Evolutionary conservation across 164 flowering plant genomes (phyloP).

Genomic region (Vitis labrusca): DNA sequence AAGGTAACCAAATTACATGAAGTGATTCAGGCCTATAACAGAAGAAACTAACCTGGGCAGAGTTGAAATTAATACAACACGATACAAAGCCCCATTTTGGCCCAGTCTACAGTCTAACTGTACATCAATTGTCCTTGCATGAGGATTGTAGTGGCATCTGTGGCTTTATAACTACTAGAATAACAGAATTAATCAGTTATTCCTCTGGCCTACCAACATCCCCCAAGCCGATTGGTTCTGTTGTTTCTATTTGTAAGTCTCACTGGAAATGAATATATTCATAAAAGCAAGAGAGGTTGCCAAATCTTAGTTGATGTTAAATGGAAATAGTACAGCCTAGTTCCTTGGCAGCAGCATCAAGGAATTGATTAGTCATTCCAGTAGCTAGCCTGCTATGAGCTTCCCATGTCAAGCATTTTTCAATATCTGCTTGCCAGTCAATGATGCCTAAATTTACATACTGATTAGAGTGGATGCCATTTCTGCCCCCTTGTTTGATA

Average conservation of each 20-base stretch:
- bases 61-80: not conserved
- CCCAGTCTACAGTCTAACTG: constrained; percentile 1
- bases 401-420: constrained; percentile 85
- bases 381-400: constrained; percentile 65
- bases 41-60: not conserved
- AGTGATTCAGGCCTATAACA: not conserved
- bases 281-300: not conserved
- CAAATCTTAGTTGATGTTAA: constrained; percentile 20
- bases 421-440: constrained; percentile 73
- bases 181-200: not conserved
- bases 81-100: not conserved
- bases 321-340: constrained; percentile 65
- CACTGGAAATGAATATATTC: constrained; percentile 6
- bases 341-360: constrained; percentile 73
- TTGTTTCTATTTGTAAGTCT: constrained; percentile 2
- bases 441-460: constrained; percentile 39
- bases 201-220: not conserved
- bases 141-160: not conserved
- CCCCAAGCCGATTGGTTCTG: not conserved
- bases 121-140: constrained; percentile 6
- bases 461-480: constrained; percentile 38
- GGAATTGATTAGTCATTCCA: constrained; percentile 60
- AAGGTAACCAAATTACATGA: too few relatives aligned
- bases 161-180: not conserved
- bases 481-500: constrained; percentile 26